A percentile compares a stretch with the other conserved stretches of the same genome.
These are phyloP conservation scores for Hippophae gyantsensis DNA, from an alignment of 306 rosid species.

Conservation along the genomic window DNA sequence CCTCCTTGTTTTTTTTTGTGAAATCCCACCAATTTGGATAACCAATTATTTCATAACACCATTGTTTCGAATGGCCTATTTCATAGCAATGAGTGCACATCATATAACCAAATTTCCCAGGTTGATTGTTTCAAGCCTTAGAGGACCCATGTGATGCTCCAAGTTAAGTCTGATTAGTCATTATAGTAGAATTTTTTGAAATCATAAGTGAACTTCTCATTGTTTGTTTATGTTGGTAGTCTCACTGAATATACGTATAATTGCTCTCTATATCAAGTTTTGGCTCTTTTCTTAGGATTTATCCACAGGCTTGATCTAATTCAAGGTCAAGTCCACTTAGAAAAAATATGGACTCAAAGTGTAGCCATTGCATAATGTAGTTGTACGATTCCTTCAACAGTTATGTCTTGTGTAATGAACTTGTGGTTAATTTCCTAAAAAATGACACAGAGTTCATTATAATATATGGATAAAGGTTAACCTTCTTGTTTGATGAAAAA, in stretches of 20 bases:
- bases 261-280: not conserved
- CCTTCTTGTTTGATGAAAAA: too few relatives aligned
- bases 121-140: too few relatives aligned
- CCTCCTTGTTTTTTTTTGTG: too few relatives aligned
- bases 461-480: not conserved
- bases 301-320: not conserved
- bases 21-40: too few relatives aligned
- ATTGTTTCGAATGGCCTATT: too few relatives aligned
- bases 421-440: not conserved
- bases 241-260: not conserved
- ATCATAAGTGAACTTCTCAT: not conserved
- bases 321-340: slow-evolving; percentile 3
- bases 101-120: too few relatives aligned
- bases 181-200: too few relatives aligned
- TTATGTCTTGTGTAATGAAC: not conserved
- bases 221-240: not conserved
- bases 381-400: not conserved
- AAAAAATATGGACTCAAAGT: slow-evolving; percentile 3
- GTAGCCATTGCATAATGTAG: not conserved
- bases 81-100: too few relatives aligned
- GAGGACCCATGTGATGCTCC: too few relatives aligned
- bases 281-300: not conserved
- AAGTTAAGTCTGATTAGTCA: too few relatives aligned
- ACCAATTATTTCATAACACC: too few relatives aligned
- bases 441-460: slow-evolving; percentile 2